Conservation (phyloP, 257 asterid species). For the Gardenia jasminoides region DNA sequence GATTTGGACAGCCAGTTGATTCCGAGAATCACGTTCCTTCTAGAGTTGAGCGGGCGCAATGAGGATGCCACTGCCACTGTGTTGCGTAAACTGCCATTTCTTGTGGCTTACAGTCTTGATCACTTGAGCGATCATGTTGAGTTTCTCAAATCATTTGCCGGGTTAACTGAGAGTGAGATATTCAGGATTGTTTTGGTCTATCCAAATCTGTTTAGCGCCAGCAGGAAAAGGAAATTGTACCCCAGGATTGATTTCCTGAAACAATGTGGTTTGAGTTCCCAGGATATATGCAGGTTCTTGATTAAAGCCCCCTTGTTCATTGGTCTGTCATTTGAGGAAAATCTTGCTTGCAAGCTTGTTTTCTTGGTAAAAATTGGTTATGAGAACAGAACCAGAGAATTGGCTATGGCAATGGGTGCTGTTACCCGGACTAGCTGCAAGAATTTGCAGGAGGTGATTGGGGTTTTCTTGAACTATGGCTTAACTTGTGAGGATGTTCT, state of each 20-base stretch:
- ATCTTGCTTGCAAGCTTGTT: constrained; percentile 62
- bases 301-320: constrained; percentile 78
- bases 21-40: constrained; percentile 68
- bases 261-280: constrained; percentile 66
- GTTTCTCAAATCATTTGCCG: constrained; percentile 70
- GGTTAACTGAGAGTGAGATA: constrained; percentile 61
- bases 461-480: constrained; percentile 67
- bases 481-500: constrained; percentile 63
- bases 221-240: constrained; percentile 74
- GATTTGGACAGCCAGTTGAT: constrained; percentile 67
- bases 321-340: constrained; percentile 69
- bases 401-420: constrained; percentile 90
- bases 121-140: constrained; percentile 75
- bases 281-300: constrained; percentile 64
- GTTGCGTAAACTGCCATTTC: constrained; percentile 63
- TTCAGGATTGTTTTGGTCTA: constrained; percentile 65
- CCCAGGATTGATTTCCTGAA: constrained; percentile 81
- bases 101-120: constrained; percentile 66
- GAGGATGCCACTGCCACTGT: constrained; percentile 52
- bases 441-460: constrained; percentile 71
- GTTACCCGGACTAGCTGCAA: constrained; percentile 86
- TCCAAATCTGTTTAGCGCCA: constrained; percentile 73
- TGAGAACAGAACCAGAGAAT: constrained; percentile 51
- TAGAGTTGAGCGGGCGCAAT: constrained; percentile 61
- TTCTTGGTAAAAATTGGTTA: constrained; percentile 76